Percentiles rank a stretch among this genome's conserved stretches.
phyloP scores from a whole-genome alignment of 2,329 filamentous ascomycete genomes.

The Claviceps digitariae region DNA sequence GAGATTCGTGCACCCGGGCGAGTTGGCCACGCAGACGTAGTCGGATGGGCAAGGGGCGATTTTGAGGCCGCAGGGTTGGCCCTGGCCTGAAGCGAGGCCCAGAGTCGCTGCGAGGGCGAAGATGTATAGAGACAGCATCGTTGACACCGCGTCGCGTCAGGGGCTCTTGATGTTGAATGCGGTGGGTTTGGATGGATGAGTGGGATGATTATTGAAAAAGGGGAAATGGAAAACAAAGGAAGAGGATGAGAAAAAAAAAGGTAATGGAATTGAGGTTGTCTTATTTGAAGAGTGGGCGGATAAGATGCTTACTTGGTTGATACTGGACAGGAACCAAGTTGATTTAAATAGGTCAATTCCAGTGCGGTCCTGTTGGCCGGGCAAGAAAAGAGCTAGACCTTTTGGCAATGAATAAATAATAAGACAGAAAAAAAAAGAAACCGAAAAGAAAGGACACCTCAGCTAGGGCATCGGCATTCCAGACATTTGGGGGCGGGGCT shows the following conservation, averaged over 20 bases:
- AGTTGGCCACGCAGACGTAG: constrained; percentile 14
- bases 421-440: not conserved
- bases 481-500: not conserved
- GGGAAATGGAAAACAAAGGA: not conserved
- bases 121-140: constrained; percentile 14
- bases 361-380: not conserved
- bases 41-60: constrained; percentile 15
- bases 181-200: not conserved
- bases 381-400: no score
- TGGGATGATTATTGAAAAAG: not conserved
- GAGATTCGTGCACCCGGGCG: constrained; percentile 12
- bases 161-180: not conserved
- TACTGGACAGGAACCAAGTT: not conserved
- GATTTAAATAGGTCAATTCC: not conserved
- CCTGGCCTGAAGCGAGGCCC: constrained; percentile 3
- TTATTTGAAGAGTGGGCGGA: not conserved
- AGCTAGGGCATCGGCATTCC: not conserved
- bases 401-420: not conserved
- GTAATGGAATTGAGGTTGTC: not conserved
- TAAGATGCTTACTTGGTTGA: not conserved
- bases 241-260: not conserved
- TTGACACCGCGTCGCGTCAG: not conserved
- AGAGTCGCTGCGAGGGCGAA: constrained; percentile 11
- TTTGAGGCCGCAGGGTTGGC: constrained; percentile 15
- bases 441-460: no score